Percentiles rank a stretch among this genome's conserved stretches.
Evolutionary conservation across 768 basidiomycete genomes (phyloP).

Genomic region (Suillus decipiens): DNA sequence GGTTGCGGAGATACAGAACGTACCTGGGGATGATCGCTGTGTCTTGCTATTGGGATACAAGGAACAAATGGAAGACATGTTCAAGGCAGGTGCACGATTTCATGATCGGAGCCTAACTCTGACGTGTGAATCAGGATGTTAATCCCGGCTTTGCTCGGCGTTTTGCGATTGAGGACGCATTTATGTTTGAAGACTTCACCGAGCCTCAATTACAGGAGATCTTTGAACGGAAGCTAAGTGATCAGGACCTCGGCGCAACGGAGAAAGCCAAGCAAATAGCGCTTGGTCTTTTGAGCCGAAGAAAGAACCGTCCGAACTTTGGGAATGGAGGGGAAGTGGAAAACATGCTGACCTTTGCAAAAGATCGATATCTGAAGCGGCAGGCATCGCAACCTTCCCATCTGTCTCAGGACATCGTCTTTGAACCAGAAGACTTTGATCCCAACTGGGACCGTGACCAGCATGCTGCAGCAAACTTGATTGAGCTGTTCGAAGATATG

Average conservation of each 20-base stretch:
- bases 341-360: slow-evolving; percentile 55
- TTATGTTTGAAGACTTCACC: slow-evolving; percentile 67
- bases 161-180: slow-evolving; percentile 68
- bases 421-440: slow-evolving; percentile 59
- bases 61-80: slow-evolving; percentile 71
- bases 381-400: slow-evolving; percentile 26
- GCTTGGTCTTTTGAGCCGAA: slow-evolving; percentile 42
- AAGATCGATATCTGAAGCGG: slow-evolving; percentile 48
- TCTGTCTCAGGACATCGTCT: slow-evolving; percentile 27
- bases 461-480: slow-evolving; percentile 51
- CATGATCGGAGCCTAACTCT: background rate
- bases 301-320: slow-evolving; percentile 55
- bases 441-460: slow-evolving; percentile 52
- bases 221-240: slow-evolving; percentile 55
- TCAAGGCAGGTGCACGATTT: slow-evolving; percentile 46
- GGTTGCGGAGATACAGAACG: slow-evolving; percentile 71
- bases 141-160: slow-evolving; percentile 68
- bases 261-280: slow-evolving; percentile 57
- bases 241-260: slow-evolving; percentile 59
- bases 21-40: slow-evolving; percentile 69
- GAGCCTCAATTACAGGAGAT: slow-evolving; percentile 52
- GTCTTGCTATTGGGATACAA: slow-evolving; percentile 68
- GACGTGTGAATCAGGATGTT: slow-evolving; percentile 49
- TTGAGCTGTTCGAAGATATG: slow-evolving; percentile 60
- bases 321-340: slow-evolving; percentile 69